Percentiles rank a stretch among this genome's conserved stretches.
Conservation (phyloP, 306 rosid species). For the Medicago arabica region DNA sequence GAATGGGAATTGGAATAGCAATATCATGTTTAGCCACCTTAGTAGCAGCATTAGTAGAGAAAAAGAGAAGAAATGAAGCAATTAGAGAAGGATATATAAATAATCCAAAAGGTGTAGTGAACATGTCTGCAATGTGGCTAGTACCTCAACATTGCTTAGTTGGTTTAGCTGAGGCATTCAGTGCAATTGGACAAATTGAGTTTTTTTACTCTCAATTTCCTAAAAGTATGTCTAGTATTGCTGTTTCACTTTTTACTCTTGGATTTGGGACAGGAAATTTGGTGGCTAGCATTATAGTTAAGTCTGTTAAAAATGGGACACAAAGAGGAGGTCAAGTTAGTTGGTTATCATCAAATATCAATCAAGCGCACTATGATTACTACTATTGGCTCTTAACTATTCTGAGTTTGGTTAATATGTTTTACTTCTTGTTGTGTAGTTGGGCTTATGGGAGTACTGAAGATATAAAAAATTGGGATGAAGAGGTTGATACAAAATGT, state of each 20-base stretch:
- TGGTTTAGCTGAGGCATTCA: slow-evolving; percentile 78
- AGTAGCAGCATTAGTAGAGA: slow-evolving; percentile 65
- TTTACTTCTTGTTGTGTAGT: slow-evolving; percentile 62
- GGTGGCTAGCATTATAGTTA: slow-evolving; percentile 55
- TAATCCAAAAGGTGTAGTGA: slow-evolving; percentile 42
- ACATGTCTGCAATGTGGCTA: slow-evolving; percentile 81
- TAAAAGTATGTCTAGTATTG: slow-evolving; percentile 74
- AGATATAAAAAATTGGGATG: slow-evolving; percentile 49
- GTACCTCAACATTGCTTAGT: slow-evolving; percentile 64
- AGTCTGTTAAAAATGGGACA: slow-evolving; percentile 45
- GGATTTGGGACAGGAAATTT: slow-evolving; percentile 66
- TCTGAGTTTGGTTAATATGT: slow-evolving; percentile 57
- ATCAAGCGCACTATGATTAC: slow-evolving; percentile 72
- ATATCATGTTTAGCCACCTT: slow-evolving; percentile 52
- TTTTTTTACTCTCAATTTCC: slow-evolving; percentile 83
- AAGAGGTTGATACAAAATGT: slow-evolving; percentile 26
- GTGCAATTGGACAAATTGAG: slow-evolving; percentile 71
- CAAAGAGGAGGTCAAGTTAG: slow-evolving; percentile 43
- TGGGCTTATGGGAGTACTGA: slow-evolving; percentile 60
- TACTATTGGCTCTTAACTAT: slow-evolving; percentile 58
- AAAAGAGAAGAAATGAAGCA: slow-evolving; percentile 54
- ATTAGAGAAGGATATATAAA: slow-evolving; percentile 52
- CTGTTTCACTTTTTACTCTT: slow-evolving; percentile 54
- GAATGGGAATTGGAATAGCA: slow-evolving; percentile 66
- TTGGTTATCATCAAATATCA: slow-evolving; percentile 67